Percentiles rank a stretch among this genome's conserved stretches.
phyloP scores from a whole-genome alignment of 768 basidiomycete genomes.

The Kwoniella newhampshirensis region DNA sequence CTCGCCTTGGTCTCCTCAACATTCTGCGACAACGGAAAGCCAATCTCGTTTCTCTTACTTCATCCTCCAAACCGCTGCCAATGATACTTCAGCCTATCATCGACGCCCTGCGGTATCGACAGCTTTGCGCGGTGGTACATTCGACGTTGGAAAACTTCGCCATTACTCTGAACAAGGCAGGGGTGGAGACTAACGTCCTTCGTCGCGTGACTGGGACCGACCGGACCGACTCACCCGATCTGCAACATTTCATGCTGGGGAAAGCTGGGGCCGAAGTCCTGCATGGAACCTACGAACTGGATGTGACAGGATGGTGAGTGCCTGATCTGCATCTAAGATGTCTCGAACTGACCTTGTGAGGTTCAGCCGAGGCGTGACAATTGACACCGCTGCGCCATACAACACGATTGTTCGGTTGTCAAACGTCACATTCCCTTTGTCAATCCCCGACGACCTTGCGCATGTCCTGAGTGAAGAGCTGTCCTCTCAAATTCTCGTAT shows the following conservation, averaged over 20 bases:
- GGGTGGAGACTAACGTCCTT: constrained; percentile 11
- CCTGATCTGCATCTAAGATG: neutral
- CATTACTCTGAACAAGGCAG: constrained; percentile 10
- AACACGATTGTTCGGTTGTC: constrained; percentile 18
- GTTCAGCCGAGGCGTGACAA: constrained; percentile 23
- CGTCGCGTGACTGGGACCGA: neutral
- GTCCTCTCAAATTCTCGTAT: constrained; percentile 18
- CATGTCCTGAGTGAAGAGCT: constrained; percentile 34
- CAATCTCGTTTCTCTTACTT: constrained; percentile 7
- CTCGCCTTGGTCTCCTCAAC: constrained; percentile 28
- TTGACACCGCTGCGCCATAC: constrained; percentile 14
- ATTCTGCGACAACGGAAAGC: constrained; percentile 33
- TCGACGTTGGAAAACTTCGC: constrained; percentile 23
- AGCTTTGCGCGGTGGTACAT: constrained; percentile 8
- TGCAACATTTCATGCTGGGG: constrained; percentile 3
- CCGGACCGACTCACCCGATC: neutral
- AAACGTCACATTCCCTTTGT: constrained; percentile 33
- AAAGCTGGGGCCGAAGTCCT: neutral
- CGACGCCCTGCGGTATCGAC: constrained; percentile 27
- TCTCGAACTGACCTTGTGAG: constrained; percentile 1
- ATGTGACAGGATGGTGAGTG: constrained; percentile 15
- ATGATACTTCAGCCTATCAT: constrained; percentile 30
- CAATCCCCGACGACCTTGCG: constrained; percentile 25
- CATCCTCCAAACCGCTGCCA: neutral
- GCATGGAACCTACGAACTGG: neutral